phyloP scores from a whole-genome alignment of 2,329 filamentous ascomycete species.

The Fusarium algeriense region DNA sequence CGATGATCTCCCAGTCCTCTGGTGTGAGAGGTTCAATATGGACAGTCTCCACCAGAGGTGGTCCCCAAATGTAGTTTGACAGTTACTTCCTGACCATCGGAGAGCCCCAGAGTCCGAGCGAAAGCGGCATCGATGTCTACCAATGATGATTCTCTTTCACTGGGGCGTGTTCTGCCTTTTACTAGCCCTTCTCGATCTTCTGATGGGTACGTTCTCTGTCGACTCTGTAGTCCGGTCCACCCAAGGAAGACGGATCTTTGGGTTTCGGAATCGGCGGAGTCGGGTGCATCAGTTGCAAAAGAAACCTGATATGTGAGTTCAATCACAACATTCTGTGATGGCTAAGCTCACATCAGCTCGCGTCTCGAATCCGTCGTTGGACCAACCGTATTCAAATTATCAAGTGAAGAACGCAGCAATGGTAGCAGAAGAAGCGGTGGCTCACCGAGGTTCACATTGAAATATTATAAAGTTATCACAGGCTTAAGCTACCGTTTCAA shows the following conservation, averaged over 20 bases:
- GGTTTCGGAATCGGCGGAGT: accelerated
- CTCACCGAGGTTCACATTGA: too few relatives aligned
- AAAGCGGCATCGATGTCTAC: constrained; percentile 58
- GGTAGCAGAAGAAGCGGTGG: background rate
- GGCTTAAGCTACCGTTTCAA: too few relatives aligned
- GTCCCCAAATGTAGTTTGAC: constrained; percentile 84
- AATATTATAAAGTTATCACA: too few relatives aligned
- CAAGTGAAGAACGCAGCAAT: background rate
- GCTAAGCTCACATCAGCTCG: background rate
- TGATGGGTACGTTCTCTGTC: background rate
- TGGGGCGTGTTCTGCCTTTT: accelerated
- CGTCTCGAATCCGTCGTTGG: background rate
- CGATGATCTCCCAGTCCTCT: constrained; percentile 99
- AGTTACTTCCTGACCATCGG: constrained; percentile 60
- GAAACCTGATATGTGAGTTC: background rate
- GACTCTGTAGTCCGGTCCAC: background rate
- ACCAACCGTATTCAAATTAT: background rate
- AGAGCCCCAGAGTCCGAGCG: constrained; percentile 70
- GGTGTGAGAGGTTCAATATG: constrained; percentile 96
- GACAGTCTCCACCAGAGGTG: constrained; percentile 89
- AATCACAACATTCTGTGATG: background rate
- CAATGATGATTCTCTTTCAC: background rate
- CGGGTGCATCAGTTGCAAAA: accelerated
- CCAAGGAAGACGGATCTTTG: background rate
- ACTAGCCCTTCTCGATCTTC: background rate